Evolutionary conservation across 1,284 basidiomycete genomes (phyloP), one percentile per base, ranked within the genome.

Genomic region (Polyporus tsugae): DNA sequence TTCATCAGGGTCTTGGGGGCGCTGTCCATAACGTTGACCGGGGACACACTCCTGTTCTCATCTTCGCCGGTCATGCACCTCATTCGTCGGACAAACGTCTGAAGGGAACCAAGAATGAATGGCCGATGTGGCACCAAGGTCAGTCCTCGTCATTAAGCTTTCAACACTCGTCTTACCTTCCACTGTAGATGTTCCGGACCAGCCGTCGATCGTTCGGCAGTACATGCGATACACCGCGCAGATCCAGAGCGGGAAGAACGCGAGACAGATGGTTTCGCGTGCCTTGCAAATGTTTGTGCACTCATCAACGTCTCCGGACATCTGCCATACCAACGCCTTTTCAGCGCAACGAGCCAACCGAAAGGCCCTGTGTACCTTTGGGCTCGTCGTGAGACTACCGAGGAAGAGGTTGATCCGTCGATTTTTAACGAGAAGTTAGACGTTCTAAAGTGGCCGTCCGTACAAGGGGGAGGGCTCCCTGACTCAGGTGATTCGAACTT

Each of bases 61-160:
- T 93, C 44, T 93, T 90, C 73, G 89, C 91, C 5, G 91, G 91
- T 1, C 87, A 89, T 1, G 86, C 90, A 0, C 88, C 91, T 0
- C 88, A 87, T 73, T 86, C 86, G 44, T 78, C 78, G 22, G 78
- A 87, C 57, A 83, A 83, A 1, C 89, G 91, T 70, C 79, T 87
- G 49, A 86, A 82, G 67, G 91, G 91, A 0, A 84, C 84, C 0
- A 83, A 91, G 76, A 93, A 91, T 74, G 91, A 92, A 75, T 92
- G 87, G 85, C 91, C 91, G 53, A 89, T 91, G 83, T 91, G 89
- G 86, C 70, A 88, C 6, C 91, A 92, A 82, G 90, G 90, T 87
- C 67, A n/a, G n/a, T n/a, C n/a, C n/a, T n/a, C n/a, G n/a, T n/a
- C n/a, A n/a, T n/a, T n/a, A n/a, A n/a, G n/a, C n/a, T n/a, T n/a